Base-by-base conservation (phyloP, 2,329 filamentous ascomycete genomes). In the Neofusicoccum kwambonambiense region DNA sequence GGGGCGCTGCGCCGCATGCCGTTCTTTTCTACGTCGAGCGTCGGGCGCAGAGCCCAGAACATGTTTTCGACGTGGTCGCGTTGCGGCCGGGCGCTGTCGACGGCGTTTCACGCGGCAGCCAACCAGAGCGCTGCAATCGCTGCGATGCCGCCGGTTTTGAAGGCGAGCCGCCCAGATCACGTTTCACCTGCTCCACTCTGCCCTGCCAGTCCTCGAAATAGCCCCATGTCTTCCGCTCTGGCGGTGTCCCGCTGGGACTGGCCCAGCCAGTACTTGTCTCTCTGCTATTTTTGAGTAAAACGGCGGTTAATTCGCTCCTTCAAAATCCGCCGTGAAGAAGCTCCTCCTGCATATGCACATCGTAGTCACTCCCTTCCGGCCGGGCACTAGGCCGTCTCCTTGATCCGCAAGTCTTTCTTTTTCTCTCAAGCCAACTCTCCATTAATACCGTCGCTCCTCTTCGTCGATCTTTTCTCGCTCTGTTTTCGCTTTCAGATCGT, bases 221-320 rank as follows among this genome's bases (percentile, higher is more conserved):
- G 56, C 56, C 56, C 56, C 42, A 58, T 57, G 42, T 37, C 42
- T 15, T 22, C 41, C 56, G 42, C 17, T 11, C 41, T 35, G 56
- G 56, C 56, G 56, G 56, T 60, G 41, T 45, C 56, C 19, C 27
- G 15, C 15, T 31, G 68, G 67, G 63, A 67, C 61, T 72, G 71
- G 70, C 70, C 73, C 64, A 68, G 69, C 76, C 76, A 77, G 71
- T 77, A 64, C 71, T 68, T 67, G 68, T 39, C 61, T 41, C 39
- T 44, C 57, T 63, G 61, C 69, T 72, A 72, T 74, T 71, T 70
- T 71, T 51, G 70, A 65, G 67, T 73, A 74, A 77, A 76, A 77
- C 75, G 70, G 76, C 75, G 76, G 71, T 74, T 77, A 77, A 68
- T 49, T 67, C 64, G 69, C 72, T 71, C 75, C 70, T 47, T 77